phyloP scores from a whole-genome alignment of 441 rosid species.

The Metrosideros polymorpha region DNA sequence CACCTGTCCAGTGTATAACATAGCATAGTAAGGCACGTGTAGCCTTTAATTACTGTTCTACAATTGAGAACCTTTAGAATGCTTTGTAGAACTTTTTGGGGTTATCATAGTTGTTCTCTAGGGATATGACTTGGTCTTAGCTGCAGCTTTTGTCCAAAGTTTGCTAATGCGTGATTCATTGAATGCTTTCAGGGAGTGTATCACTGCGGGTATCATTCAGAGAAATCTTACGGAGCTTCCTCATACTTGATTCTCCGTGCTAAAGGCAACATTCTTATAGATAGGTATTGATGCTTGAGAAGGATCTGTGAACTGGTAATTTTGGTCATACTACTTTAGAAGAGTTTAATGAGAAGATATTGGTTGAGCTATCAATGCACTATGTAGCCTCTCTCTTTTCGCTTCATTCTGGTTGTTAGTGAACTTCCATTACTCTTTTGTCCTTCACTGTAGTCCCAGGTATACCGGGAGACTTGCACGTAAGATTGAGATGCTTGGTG shows the following conservation, averaged over 20 bases:
- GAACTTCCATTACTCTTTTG: neutral
- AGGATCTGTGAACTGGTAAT: neutral
- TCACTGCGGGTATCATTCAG: conserved; percentile 68
- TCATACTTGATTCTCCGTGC: conserved; percentile 42
- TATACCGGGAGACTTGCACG: conserved; percentile 38
- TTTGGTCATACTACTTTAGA: neutral
- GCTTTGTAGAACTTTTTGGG: neutral
- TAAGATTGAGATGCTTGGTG: conserved; percentile 43
- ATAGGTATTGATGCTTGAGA: conserved; percentile 27
- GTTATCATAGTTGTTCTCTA: neutral
- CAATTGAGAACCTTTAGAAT: neutral
- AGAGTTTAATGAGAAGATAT: neutral
- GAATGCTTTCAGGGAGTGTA: conserved; percentile 38
- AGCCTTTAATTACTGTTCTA: neutral
- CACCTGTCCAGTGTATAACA: neutral
- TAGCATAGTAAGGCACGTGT: neutral
- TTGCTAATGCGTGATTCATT: neutral
- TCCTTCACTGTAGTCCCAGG: conserved; percentile 39
- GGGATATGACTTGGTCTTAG: neutral
- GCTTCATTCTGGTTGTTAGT: neutral
- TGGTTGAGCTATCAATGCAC: neutral
- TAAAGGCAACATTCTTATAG: conserved; percentile 55
- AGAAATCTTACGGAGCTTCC: conserved; percentile 54
- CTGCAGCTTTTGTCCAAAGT: neutral
- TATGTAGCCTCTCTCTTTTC: neutral